Evolutionary conservation across 495 filamentous ascomycete species (phyloP).

Genomic region (Trichocladium uniseriatum): DNA sequence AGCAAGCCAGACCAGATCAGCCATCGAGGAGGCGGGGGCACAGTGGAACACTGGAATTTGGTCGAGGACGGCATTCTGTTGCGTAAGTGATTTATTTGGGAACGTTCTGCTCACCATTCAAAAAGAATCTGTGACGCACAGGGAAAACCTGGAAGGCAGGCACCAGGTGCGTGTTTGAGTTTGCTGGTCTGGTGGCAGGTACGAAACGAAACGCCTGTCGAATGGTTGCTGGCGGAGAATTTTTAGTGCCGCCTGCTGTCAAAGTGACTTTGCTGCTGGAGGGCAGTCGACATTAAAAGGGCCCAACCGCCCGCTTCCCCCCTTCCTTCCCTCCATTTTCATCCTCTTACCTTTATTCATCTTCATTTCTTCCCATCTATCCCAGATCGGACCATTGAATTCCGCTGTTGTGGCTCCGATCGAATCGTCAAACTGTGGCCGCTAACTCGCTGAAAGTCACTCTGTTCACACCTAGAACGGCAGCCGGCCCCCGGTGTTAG

Average conservation of each 20-base stretch:
- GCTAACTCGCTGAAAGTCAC: conserved; percentile 20
- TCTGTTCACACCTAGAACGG: conserved; percentile 9
- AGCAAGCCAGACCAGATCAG: too few species aligned
- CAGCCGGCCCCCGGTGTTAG: background rate
- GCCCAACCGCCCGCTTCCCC: conserved; percentile 35
- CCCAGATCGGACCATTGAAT: background rate
- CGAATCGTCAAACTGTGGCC: background rate
- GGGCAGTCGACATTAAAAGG: conserved; percentile 31
- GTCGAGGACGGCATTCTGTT: too few species aligned
- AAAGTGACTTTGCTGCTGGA: conserved; percentile 31
- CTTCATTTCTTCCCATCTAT: conserved; percentile 12
- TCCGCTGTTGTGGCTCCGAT: conserved; percentile 18
- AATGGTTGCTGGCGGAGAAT: conserved; percentile 24
- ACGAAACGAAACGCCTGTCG: conserved; percentile 19
- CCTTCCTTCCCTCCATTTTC: conserved; percentile 25
- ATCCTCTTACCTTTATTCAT: conserved; percentile 15
- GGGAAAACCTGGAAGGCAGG: too few species aligned
- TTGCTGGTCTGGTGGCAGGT: conserved; percentile 17
- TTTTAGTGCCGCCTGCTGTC: conserved; percentile 30
- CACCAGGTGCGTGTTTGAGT: conserved; percentile 7
- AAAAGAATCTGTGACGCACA: too few species aligned
- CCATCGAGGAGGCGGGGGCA: too few species aligned
- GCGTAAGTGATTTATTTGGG: too few species aligned
- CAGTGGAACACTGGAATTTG: too few species aligned
- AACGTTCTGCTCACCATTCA: too few species aligned